A percentile compares a stretch with the other conserved stretches of the same genome.
Conservation (phyloP, 2,329 filamentous ascomycete genomes). For the Lasiodiplodia theobromae region DNA sequence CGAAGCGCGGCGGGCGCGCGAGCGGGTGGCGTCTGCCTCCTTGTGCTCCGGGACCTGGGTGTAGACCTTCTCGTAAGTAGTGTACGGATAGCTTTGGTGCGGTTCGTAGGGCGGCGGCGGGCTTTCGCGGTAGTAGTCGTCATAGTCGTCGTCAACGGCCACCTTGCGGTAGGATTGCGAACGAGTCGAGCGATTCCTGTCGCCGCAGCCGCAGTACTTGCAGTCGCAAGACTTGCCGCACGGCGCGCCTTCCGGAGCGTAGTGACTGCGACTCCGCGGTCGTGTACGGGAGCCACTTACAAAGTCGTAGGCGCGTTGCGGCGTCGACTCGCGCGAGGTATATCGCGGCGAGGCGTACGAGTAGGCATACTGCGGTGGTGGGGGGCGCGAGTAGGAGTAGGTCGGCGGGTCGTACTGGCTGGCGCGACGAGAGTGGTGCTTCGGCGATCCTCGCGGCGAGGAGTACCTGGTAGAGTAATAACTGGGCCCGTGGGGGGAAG, state of each 20-base stretch:
- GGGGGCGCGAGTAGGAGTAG: conserved; percentile 53
- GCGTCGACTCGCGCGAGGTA: conserved; percentile 48
- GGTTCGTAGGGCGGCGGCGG: conserved; percentile 58
- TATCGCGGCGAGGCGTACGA: conserved; percentile 54
- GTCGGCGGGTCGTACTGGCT: conserved; percentile 57
- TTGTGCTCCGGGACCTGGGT: conserved; percentile 58
- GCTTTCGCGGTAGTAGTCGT: conserved; percentile 51
- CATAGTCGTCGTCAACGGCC: conserved; percentile 63
- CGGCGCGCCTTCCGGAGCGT: conserved; percentile 47
- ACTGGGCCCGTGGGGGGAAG: conserved; percentile 49
- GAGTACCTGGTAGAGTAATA: conserved; percentile 64
- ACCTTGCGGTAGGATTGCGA: conserved; percentile 64
- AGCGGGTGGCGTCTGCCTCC: conserved; percentile 50
- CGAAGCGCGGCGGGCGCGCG: conserved; percentile 62
- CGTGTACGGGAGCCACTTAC: conserved; percentile 67
- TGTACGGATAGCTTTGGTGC: conserved; percentile 58
- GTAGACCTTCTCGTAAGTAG: conserved; percentile 61
- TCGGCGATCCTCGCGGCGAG: conserved; percentile 54
- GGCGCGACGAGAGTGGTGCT: conserved; percentile 59
- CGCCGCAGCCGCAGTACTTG: conserved; percentile 47
- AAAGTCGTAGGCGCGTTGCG: conserved; percentile 65
- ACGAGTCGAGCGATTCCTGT: conserved; percentile 59
- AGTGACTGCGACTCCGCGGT: conserved; percentile 48
- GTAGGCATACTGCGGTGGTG: conserved; percentile 41
- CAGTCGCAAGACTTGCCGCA: conserved; percentile 41